A percentile compares a stretch with the other conserved stretches of the same genome.
These are phyloP conservation scores for Hortaea sp. DNA, from an alignment of 2,329 filamentous ascomycete species.

Conservation along the genomic window DNA sequence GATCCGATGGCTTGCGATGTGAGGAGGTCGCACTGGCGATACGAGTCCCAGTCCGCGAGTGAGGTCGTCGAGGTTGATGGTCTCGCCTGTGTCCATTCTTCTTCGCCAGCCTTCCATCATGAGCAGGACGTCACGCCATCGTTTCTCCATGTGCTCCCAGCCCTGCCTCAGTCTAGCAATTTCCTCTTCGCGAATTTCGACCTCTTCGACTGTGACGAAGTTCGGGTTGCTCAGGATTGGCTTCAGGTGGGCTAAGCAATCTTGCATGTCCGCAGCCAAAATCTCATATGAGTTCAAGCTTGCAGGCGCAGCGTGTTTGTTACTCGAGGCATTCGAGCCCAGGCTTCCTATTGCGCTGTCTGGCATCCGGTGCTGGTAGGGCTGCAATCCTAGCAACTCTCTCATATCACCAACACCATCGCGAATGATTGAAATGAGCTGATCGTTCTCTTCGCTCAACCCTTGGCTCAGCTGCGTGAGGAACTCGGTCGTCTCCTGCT, in stretches of 20 bases:
- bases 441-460: slow-evolving; percentile 86
- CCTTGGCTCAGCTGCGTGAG: slow-evolving; percentile 73
- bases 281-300: slow-evolving; percentile 53
- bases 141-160: slow-evolving; percentile 86
- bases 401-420: slow-evolving; percentile 62
- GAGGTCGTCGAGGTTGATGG: slow-evolving; percentile 51
- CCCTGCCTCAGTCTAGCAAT: slow-evolving; percentile 73
- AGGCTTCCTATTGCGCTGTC: slow-evolving; percentile 24
- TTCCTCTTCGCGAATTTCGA: slow-evolving; percentile 84
- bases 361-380: slow-evolving; percentile 19
- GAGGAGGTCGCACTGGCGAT: slow-evolving; percentile 23
- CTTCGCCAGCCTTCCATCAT: slow-evolving; percentile 90
- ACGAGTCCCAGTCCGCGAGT: slow-evolving; percentile 53
- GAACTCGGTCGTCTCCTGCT: slow-evolving; percentile 83
- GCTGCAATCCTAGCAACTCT: slow-evolving; percentile 47
- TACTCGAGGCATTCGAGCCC: slow-evolving; percentile 8
- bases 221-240: slow-evolving; percentile 86
- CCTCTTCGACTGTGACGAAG: slow-evolving; percentile 90
- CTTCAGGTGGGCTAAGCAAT: slow-evolving; percentile 69
- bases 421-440: slow-evolving; percentile 60
- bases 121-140: slow-evolving; percentile 80
- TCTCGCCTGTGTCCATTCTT: slow-evolving; percentile 63
- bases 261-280: slow-evolving; percentile 63
- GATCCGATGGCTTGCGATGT: not conserved
- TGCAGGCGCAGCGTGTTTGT: slow-evolving; percentile 17